Base-by-base conservation (phyloP, 1,284 basidiomycete genomes). In the Cutaneotrichosporon curvatum region DNA sequence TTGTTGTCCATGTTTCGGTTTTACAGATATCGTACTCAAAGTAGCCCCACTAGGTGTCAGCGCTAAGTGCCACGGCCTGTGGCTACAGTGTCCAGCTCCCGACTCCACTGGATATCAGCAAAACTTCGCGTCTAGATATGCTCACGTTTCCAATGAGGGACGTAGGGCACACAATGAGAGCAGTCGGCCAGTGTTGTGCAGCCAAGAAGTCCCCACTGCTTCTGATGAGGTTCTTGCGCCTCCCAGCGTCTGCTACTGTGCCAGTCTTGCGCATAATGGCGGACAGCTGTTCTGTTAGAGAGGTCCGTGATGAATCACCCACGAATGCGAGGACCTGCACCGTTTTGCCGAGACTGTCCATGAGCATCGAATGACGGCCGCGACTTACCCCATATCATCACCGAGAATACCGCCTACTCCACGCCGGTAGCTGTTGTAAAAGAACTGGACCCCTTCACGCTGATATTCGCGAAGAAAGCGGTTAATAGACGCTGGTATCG, bases 191-290 rank as follows among this genome's bases (percentile, higher is more conserved):
- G 32, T 61, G 50, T 28, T 57, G 55, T 0, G 67, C 60, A 4
- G 51, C 41, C 1, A 69, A 44, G 15, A 25, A 14, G 4, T 41
- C 5, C 4, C 22, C 36, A 15, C 32, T 42, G 21, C 36, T 40
- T 14, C 60, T 51, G 34, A 63, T 59, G 6, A 51, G 30, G 20
- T 35, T 44, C 38, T 65, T 71, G 25, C 65, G 56, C 14, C 69
- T 57, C 4, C 61, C 47, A n/a, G 58, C 48, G 42, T 74, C 73
- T 1, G 37, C 40, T 7, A 48, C 53, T 2, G 60, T 63, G 2
- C 74, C 75, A 0, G 64, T 73, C 57, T 76, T 76, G 14, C 60
- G 56, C 75, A 76, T 77, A 51, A 78, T 72, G 0, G 75, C 75
- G 0, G 73, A 67, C 0, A 76, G 60, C 68, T 75, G 23, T 21